Base-by-base conservation (phyloP, 768 basidiomycete genomes). In the Tricholoma sp. region DNA sequence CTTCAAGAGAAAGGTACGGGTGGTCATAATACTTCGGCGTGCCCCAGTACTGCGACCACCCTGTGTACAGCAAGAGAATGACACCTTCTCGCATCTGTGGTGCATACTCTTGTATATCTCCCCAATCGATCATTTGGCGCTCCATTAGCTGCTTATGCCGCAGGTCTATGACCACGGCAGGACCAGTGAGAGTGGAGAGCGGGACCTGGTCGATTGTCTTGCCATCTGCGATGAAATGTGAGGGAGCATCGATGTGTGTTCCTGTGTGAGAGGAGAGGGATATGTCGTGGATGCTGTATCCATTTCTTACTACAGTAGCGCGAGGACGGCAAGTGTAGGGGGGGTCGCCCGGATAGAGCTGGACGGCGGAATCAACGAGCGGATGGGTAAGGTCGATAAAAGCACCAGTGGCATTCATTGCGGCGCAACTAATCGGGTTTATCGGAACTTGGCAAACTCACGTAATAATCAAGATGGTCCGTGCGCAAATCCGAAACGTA, bases 231-330 rank as follows among this genome's bases (percentile, higher is more conserved):
- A 85, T 70, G 72, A 89, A 90, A 64, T 91, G 89, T 51, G 79
- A 83, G 0, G 89, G 89, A 0, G 88, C 86, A 63, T 91, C 89
- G 68, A 91, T 76, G 71, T 91, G 89, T 2, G 89, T 91, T 47
- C 89, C 89, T 1, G 85, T 84, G 64, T 91, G 89, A 1, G 88
- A 83, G 4, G 85, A 80, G 19, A 89, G 63, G 24, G 79, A 72
- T 50, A 91, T 69, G 0, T 73, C 64, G 59, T 78, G 78, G 11
- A 86, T 79, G 50, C 72, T 77, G 64, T 76, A 81, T 35, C 81
- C 80, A 55, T 84, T 76, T 55, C 72, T 65, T 4, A 66, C 56
- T 55, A 84, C 67, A 10, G 76, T 74, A 29, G 76, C 63, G 50
- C 67, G 67, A 19, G 72, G 75, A 14, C 61, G 65, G 55, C 72